Evolutionary conservation across 2,329 filamentous ascomycete species (phyloP), one percentile per base, ranked within the genome.

Genomic region (Clonostachys chloroleuca): DNA sequence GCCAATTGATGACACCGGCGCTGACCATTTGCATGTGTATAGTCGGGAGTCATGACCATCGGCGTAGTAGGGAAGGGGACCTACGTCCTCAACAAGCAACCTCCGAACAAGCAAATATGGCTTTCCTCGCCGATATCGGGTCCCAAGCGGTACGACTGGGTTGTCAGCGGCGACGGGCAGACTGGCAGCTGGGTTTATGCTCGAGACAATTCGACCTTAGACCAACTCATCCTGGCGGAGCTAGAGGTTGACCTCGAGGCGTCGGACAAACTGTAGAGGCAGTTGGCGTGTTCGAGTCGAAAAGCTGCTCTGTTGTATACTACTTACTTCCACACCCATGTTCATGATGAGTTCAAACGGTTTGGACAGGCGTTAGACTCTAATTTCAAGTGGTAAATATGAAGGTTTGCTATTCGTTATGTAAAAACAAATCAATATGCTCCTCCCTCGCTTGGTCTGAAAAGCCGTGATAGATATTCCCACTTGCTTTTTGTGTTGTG

Each of bases 81-180:
- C 33, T 99, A 95, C 63, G 89, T 99, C 50, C 80, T 99, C 70
- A 99, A 99, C 80, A 99, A 99, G 69, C 94, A 99, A 67, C 94
- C 94, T 0, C 91, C 92, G 17, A 97, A 96, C 76, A 94, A 91
- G 75, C 94, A 87, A 64, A 96, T 99, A 62, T 99, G 94, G 94
- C 82, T 97, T 42, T 94, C 89, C 36, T 95, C 90, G 40, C 94
- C 94, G 5, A 74, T 90, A 46, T 92, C 89, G 6, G 94, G 94
- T 0, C 94, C 94, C 13, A 96, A 96, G 71, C 85, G 92, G 49
- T 99, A 86, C 72, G 92, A 97, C 67, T 99, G 89, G 80, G 87
- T 95, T 47, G 65, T 92, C 44, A 57, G 74, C 42, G 83, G 84
- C 49, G 89, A 94, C 57, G 75, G 80, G 34, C 87, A 91, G 58